Base-by-base conservation (phyloP, 2,329 filamentous ascomycete species). In the Aspergillus melleus region DNA sequence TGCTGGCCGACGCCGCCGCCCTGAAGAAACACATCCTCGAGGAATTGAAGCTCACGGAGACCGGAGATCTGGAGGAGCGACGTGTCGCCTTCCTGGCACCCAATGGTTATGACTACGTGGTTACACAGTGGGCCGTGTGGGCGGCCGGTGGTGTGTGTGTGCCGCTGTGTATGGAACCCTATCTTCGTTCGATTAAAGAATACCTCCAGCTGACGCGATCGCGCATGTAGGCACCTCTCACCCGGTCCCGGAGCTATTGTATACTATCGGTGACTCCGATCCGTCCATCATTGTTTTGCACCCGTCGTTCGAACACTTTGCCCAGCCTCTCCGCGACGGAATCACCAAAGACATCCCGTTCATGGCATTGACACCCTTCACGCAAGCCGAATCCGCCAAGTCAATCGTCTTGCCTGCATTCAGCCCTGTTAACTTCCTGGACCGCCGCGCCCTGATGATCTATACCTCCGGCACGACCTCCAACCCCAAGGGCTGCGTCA, bases 101-200 rank as follows among this genome's bases (percentile, higher is more conserved):
- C 1, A 75, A 76, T 61, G 76, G 76, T 46, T 79, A 79, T 58
- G 76, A 78, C 55, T 78, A 78, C 64, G 75, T 77, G 8, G 75
- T 72, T 10, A 74, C 70, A 26, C 76, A 77, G 66, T 79, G 77
- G 77, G 77, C 77, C 8, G 64, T 78, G 55, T 79, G 77, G 77
- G 77, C 76, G 11, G 74, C 76, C 4, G 77, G 77, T 16, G 77
- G 76, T n/a, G 72, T 79, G 19, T 74, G 71, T 32, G 77, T 80
- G 20, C 77, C 77, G 20, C 68, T 80, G 12, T 80, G 77, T 79
- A 75, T 55, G 73, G 64, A 42, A 46, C 53, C 49, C 14, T 26
- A 32, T 52, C 20, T 26, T 12, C 20, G 47, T 20, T 55, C 11
- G 42, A 44, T 24, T 20, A 9, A 9, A 12, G 1, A 12, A n/a